Evolutionary conservation across 202 grass and related monocot genomes (phyloP).

Genomic region (Hordeum pubiflorum): DNA sequence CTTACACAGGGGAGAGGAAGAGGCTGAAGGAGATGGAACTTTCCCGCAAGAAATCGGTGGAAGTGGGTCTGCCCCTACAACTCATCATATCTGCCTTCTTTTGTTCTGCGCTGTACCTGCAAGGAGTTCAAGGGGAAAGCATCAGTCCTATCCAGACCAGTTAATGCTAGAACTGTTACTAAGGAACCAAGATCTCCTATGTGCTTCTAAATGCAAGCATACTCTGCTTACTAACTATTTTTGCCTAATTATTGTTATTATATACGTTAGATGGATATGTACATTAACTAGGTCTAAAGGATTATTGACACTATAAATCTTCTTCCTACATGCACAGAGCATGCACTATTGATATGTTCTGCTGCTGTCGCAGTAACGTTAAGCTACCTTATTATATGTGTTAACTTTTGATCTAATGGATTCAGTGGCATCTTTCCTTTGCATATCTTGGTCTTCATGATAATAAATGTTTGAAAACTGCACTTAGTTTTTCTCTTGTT

Average conservation of each 20-base stretch:
- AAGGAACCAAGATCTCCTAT: too few relatives aligned
- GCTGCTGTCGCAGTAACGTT: neutral
- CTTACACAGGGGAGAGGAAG: neutral
- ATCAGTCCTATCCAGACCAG: too few relatives aligned
- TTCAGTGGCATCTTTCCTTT: neutral
- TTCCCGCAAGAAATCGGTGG: too few relatives aligned
- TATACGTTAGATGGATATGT: neutral
- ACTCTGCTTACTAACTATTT: neutral
- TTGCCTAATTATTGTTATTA: neutral
- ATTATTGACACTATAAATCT: neutral
- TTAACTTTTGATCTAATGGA: neutral
- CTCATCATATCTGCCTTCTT: too few relatives aligned
- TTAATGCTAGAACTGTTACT: too few relatives aligned
- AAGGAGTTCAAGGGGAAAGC: too few relatives aligned
- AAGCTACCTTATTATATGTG: neutral
- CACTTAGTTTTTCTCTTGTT: neutral
- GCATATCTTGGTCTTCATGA: neutral
- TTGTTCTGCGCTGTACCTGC: too few relatives aligned
- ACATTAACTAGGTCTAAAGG: neutral
- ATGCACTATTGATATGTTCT: neutral
- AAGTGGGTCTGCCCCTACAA: too few relatives aligned
- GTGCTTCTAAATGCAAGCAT: neutral
- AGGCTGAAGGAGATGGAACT: neutral
- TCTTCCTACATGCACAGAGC: neutral
- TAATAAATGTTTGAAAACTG: neutral